Base-by-base conservation (phyloP, 805 yeast species). In the Nakazawaea pomicola region DNA sequence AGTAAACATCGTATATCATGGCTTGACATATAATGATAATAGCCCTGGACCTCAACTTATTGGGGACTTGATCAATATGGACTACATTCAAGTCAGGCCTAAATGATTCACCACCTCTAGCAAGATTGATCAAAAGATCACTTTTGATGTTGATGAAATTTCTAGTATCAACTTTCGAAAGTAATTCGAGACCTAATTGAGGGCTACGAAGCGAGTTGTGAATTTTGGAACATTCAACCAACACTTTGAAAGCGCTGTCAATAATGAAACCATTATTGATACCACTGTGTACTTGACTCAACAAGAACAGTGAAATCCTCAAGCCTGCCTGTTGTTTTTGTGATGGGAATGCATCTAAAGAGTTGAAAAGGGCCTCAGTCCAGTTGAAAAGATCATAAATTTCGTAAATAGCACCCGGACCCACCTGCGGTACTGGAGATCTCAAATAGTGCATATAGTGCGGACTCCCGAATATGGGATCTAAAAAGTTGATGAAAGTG, bases 401-500 rank as follows among this genome's bases (percentile, higher is more conserved):
- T 12, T 62, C 52, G 4, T 67, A 63, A 2, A 44, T 36, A 1
- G 61, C 56, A 12, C 60, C 57, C 3, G 49, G 33, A 8, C 58
- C 65, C 25, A 58, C 57, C 10, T 54, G 46, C 2, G 62, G 55
- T 2, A 55, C 43, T 2, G 53, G 51, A 39, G 33, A 30, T 4
- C 47, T 47, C 21, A 80, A 52, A 38, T 57, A 61, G 14, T 58
- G 60, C 1, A 63, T 51, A 49, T 67, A 78, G 35, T 65, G 59
- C 1, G 80, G 78, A 49, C 74, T 79, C 15, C 72, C 72, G 35
- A 82, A 67, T 1, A 83, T 64, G 14, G 78, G 68, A 47, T 82
- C 89, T 38, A 83, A 56, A 33, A 80, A 63, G 45, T 77, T 78
- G 21, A 66, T 68, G 45, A 72, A 74, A 2, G 74, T 72, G 45